Conservation (phyloP, 257 asterid genomes). For the Solanum ahanhuiri region DNA sequence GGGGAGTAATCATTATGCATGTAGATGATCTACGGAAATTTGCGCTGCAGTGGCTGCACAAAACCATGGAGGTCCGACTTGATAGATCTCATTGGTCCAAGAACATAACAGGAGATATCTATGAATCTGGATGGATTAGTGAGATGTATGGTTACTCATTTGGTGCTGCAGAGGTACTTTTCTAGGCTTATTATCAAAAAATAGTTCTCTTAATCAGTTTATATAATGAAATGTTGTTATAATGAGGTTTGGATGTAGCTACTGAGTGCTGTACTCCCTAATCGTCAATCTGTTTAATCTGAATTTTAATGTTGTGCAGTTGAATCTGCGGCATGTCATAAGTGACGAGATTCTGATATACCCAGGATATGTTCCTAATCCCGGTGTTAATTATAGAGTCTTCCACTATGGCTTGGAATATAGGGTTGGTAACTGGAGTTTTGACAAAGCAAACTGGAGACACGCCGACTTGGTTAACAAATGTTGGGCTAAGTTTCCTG, state of each 20-base stretch:
- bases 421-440: conserved; percentile 78
- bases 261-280: background rate
- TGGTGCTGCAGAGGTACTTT: conserved; percentile 92
- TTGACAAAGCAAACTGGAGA: conserved; percentile 91
- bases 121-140: conserved; percentile 97
- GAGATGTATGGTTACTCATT: conserved; percentile 99
- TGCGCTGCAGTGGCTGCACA: conserved; percentile 83
- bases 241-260: background rate
- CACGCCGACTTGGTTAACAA: conserved; percentile 50
- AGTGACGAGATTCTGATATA: conserved; percentile 69
- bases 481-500: conserved; percentile 81
- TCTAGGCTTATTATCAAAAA: background rate
- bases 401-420: conserved; percentile 89
- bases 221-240: background rate
- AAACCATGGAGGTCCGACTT: conserved; percentile 92
- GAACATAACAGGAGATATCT: conserved; percentile 80
- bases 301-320: conserved; percentile 21
- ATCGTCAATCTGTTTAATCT: background rate
- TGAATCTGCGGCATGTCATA: conserved; percentile 65
- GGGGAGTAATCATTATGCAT: conserved; percentile 94
- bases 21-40: conserved; percentile 63
- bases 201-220: background rate
- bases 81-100: conserved; percentile 84
- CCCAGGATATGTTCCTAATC: conserved; percentile 76
- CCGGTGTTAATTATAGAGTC: conserved; percentile 67